Conservation (phyloP, 495 filamentous ascomycete genomes). For the Aspergillus steynii region DNA sequence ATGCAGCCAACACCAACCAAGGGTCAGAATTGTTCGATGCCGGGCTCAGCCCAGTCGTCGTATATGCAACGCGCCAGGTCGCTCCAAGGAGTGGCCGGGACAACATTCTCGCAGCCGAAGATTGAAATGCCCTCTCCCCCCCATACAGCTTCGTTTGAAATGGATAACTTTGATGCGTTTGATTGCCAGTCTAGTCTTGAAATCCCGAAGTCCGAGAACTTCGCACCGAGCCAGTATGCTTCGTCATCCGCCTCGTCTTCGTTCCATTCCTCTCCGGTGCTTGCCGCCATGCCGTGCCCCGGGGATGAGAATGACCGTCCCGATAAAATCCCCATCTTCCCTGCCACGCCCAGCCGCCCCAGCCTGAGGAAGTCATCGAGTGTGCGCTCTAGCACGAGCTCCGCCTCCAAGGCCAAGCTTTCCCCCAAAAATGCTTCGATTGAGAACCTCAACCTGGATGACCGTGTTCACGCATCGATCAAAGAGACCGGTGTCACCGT, state of each 20-base stretch:
- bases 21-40: conserved; percentile 34
- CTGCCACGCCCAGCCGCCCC: conserved; percentile 26
- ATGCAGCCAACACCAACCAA: conserved; percentile 34
- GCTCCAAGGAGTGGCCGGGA: conserved; percentile 42
- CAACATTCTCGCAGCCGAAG: conserved; percentile 36
- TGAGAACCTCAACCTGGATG: conserved; percentile 47
- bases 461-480: conserved; percentile 51
- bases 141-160: conserved; percentile 38
- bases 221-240: conserved; percentile 24
- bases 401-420: conserved; percentile 32
- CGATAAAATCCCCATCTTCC: conserved; percentile 31
- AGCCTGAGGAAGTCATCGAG: conserved; percentile 17
- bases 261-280: conserved; percentile 47
- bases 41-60: conserved; percentile 35
- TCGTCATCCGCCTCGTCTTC: conserved; percentile 47
- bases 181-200: conserved; percentile 33
- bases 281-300: conserved; percentile 46
- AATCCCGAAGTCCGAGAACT: conserved; percentile 26
- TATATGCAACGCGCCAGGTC: conserved; percentile 53
- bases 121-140: conserved; percentile 52
- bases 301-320: conserved; percentile 24
- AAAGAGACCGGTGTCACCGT: conserved; percentile 77
- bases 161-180: conserved; percentile 34
- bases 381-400: conserved; percentile 22
- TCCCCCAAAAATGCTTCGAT: conserved; percentile 43